Base-by-base conservation (phyloP, 306 rosid genomes). In the Geum urbanum region DNA sequence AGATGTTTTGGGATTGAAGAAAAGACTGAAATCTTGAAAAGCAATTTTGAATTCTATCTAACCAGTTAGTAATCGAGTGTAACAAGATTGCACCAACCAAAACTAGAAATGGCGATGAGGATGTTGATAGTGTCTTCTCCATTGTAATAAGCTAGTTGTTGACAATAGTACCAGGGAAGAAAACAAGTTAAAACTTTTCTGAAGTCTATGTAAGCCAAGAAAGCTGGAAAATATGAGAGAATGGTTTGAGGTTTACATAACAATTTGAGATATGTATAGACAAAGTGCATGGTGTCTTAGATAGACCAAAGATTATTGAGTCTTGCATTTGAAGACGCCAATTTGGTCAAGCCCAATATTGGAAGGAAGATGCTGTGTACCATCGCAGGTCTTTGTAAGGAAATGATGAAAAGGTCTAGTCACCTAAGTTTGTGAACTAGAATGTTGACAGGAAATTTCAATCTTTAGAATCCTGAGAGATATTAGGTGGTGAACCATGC, bases 341-440 rank as follows among this genome's bases (percentile, higher is more conserved):
- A 8, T 43, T 0, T 55, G n/a, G 74, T 70, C 66, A 56, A 19
- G 27, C 66, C 65, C 45, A 9, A 6, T 40, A 44, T 19, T 40
- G 6, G 67, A 49, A 39, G 81, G 92, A 87, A 87, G 79, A 8
- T 83, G 80, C 88, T 4, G 59, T 27, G 55, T 27, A 5, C 19
- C 35, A 39, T 58, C 43, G 63, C 19, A 18, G 63, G 40, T 70
- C 65, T 22, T 22, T 70, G 24, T 18, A 44, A 54, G 59, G 72
- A 66, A 20, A 56, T 37, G 19, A 44, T 1, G 22, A 24, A 40
- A 63, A 68, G 69, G 61, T 55, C 37, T 12, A 52, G 71, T 65
- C 71, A 62, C 72, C 74, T 50, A 27, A 6, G 6, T 37, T 58
- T 35, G 37, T 10, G 22, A 32, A 35, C 37, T 12, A 35, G 32